These are phyloP conservation scores for Aspergillus quadrilineatus DNA, from an alignment of 2,329 filamentous ascomycete genomes.

Conservation along the genomic window DNA sequence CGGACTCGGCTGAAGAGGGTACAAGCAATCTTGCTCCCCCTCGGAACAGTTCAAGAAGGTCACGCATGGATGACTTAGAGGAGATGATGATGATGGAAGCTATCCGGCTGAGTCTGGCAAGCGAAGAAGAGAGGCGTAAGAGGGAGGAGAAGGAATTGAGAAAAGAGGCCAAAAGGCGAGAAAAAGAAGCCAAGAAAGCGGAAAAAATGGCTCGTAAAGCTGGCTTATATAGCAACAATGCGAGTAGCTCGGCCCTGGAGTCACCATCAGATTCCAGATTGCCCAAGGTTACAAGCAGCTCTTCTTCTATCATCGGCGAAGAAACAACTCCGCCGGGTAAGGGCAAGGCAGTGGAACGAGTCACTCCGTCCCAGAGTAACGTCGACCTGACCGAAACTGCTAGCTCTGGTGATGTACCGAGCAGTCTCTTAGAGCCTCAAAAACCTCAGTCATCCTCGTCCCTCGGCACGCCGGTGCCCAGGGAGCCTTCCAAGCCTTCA, in stretches of 20 bases:
- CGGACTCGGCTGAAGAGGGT: conserved; percentile 33
- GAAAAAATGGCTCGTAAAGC: conserved; percentile 67
- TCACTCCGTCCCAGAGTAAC: conserved; percentile 22
- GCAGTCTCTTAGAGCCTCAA: conserved; percentile 19
- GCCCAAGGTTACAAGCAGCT: conserved; percentile 28
- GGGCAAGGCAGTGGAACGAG: conserved; percentile 68
- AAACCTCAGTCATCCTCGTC: conserved; percentile 28
- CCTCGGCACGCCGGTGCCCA: conserved; percentile 43
- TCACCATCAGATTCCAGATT: conserved; percentile 22
- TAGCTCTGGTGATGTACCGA: conserved; percentile 17
- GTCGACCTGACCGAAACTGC: conserved; percentile 36
- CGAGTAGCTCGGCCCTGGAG: conserved; percentile 64
- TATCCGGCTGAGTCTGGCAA: conserved; percentile 82
- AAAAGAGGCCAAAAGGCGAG: conserved; percentile 81
- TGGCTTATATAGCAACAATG: conserved; percentile 53
- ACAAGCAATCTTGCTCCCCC: conserved; percentile 32
- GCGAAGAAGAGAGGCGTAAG: conserved; percentile 87
- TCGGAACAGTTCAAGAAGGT: conserved; percentile 57
- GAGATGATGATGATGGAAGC: conserved; percentile 99
- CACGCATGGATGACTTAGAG: conserved; percentile 81
- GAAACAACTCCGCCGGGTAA: conserved; percentile 48
- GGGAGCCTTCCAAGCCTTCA: conserved; percentile 62
- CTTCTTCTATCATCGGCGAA: conserved; percentile 37
- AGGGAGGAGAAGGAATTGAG: conserved; percentile 77
- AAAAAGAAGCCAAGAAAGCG: conserved; percentile 79